These are phyloP conservation scores for Prunus mongolica DNA, from an alignment of 306 rosid genomes.

Conservation along the genomic window DNA sequence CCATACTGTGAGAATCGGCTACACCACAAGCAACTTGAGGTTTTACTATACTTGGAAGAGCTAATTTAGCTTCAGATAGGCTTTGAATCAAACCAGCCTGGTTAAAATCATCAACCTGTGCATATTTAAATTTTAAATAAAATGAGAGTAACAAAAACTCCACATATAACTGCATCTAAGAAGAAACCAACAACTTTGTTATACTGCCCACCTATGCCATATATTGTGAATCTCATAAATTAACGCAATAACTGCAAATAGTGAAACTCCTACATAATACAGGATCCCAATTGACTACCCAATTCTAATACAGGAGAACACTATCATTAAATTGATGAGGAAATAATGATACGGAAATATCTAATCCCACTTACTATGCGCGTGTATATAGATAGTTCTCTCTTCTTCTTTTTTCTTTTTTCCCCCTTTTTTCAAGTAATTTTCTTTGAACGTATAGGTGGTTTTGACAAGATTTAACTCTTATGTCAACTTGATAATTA, in stretches of 20 bases:
- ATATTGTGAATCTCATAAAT: not conserved
- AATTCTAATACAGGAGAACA: too few relatives aligned
- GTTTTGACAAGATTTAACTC: too few relatives aligned
- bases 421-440: too few relatives aligned
- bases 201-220: not conserved
- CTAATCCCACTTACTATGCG: too few relatives aligned
- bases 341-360: too few relatives aligned
- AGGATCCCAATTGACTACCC: not conserved
- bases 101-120: conserved; percentile 56
- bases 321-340: too few relatives aligned
- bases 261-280: not conserved
- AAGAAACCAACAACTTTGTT: not conserved
- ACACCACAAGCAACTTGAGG: conserved; percentile 97
- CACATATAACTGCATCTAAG: not conserved
- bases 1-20: conserved; percentile 80
- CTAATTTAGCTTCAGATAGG: conserved; percentile 54
- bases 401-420: too few relatives aligned
- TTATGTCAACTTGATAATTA: too few relatives aligned
- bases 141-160: not conserved
- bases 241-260: not conserved
- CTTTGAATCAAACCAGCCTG: conserved; percentile 41
- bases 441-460: too few relatives aligned
- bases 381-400: too few relatives aligned
- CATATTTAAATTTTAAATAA: not conserved
- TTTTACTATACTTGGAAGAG: conserved; percentile 82